Conservation (phyloP, 1,284 basidiomycete species). For the Phellinidium pouzarii region DNA sequence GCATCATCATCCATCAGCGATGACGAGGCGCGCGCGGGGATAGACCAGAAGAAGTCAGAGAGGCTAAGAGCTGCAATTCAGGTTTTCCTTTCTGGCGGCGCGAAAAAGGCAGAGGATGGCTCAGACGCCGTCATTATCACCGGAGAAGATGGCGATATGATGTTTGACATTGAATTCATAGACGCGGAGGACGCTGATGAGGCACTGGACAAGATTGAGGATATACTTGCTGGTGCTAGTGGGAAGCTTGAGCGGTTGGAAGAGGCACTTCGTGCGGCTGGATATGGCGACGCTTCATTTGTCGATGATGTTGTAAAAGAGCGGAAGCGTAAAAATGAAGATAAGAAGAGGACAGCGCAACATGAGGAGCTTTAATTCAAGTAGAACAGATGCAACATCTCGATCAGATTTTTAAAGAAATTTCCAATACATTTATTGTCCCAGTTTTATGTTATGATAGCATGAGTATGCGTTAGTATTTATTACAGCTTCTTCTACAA, state of each 20-base stretch:
- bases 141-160: slow-evolving; percentile 43
- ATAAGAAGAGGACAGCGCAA: slow-evolving; percentile 17
- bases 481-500: slow-evolving; percentile 13
- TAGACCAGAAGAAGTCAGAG: slow-evolving; percentile 24
- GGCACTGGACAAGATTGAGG: slow-evolving; percentile 27
- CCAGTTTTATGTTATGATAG: background rate
- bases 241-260: slow-evolving; percentile 26
- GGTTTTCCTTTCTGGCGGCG: slow-evolving; percentile 9
- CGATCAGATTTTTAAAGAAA: too few relatives aligned
- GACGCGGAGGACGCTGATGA: slow-evolving; percentile 39
- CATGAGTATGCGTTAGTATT: slow-evolving; percentile 8
- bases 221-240: slow-evolving; percentile 24
- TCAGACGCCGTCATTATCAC: slow-evolving; percentile 27
- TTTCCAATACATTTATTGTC: too few relatives aligned
- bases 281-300: slow-evolving; percentile 32
- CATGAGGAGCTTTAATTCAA: slow-evolving; percentile 16
- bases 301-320: background rate
- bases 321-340: slow-evolving; percentile 7
- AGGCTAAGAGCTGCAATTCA: slow-evolving; percentile 17
- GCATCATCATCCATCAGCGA: slow-evolving; percentile 26
- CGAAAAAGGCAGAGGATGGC: slow-evolving; percentile 36
- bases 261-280: slow-evolving; percentile 37
- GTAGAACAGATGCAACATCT: too few relatives aligned
- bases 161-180: slow-evolving; percentile 56
- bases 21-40: slow-evolving; percentile 16